These are phyloP conservation scores for Dysphania ambrosioides DNA, from an alignment of 148 eudicot species.

Conservation along the genomic window DNA sequence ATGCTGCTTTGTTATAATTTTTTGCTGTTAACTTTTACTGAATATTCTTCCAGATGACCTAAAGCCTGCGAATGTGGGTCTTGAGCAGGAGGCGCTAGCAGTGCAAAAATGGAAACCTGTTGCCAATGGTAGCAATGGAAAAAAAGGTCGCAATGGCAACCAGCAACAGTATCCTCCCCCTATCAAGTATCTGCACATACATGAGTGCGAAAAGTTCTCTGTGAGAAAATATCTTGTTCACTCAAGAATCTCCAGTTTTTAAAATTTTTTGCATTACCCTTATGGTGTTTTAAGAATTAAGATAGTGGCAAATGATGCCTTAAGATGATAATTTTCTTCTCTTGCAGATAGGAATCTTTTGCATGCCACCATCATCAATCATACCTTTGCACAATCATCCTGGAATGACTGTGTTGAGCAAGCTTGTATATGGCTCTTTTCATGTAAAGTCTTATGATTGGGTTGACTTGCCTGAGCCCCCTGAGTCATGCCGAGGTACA, in stretches of 20 bases:
- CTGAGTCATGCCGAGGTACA: conserved; percentile 62
- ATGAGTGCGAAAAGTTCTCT: conserved; percentile 83
- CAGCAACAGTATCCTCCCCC: conserved; percentile 48
- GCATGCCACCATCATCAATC: conserved; percentile 87
- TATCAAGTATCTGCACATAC: conserved; percentile 79
- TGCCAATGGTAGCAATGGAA: conserved; percentile 61
- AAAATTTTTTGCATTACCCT: not conserved
- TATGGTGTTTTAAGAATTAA: not conserved
- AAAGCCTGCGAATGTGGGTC: conserved; percentile 97
- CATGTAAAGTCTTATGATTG: conserved; percentile 86
- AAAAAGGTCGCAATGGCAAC: conserved; percentile 54
- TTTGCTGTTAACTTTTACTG: not conserved
- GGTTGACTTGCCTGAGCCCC: conserved; percentile 65
- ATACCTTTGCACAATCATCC: conserved; percentile 99
- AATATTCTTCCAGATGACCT: conserved; percentile 61
- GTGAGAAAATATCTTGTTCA: conserved; percentile 41
- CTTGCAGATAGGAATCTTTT: conserved; percentile 92
- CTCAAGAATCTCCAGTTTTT: not conserved
- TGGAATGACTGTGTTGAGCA: conserved; percentile 98
- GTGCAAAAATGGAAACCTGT: conserved; percentile 66
- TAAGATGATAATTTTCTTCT: not conserved
- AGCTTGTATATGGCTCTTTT: conserved; percentile 83
- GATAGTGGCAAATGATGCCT: conserved; percentile 8
- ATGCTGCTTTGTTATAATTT: not conserved
- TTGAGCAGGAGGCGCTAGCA: conserved; percentile 92